Evolutionary conservation across 345 rosid genomes (phyloP), one percentile per base, ranked within the genome.

Genomic region (Cardamine resedifolia): DNA sequence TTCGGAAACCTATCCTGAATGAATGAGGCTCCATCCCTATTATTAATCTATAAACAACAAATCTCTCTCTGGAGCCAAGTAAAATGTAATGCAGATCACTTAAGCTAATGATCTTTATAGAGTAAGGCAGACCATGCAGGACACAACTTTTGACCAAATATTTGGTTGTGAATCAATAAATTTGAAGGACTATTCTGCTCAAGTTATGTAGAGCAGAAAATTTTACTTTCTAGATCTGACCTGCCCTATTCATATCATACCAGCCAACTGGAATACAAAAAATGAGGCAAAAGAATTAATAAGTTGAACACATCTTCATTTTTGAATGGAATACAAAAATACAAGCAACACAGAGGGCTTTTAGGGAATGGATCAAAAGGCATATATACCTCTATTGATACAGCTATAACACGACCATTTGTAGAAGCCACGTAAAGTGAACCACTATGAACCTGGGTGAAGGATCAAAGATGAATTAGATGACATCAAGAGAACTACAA

Each of bases 341-440:
- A 50, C n/a, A 52, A 62, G 38, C 14, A 57, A 57, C 28, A 30
- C 30, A 21, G 34, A 50, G 11, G 41, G 49, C 31, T 16, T 27
- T 61, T 34, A 27, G 50, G 33, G 33, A 39, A 18, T 43, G 39
- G 27, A 68, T 53, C 31, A 49, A 36, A 34, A 76, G 66, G 45
- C 56, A n/a, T n/a, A 14, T 71, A 64, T 80, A 94, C 98, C 92
- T 85, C 78, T 69, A 87, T 21, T 52, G 89, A 95, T 71, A 90
- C 31, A 73, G 97, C 96, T 71, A 88, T 86, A 64, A 95, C 82
- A 18, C 83, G 86, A 24, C 99, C 99, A 77, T 81, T 84, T 44
- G 99, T 95, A 47, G 99, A 88, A 75, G 90, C 91, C 74, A 87
- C 96, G 58, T 84, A 90, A 55, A 95, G 82, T 39, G 64, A 63